phyloP scores from a whole-genome alignment of 2,329 filamentous ascomycete species.

The Colletotrichum tofieldiae region DNA sequence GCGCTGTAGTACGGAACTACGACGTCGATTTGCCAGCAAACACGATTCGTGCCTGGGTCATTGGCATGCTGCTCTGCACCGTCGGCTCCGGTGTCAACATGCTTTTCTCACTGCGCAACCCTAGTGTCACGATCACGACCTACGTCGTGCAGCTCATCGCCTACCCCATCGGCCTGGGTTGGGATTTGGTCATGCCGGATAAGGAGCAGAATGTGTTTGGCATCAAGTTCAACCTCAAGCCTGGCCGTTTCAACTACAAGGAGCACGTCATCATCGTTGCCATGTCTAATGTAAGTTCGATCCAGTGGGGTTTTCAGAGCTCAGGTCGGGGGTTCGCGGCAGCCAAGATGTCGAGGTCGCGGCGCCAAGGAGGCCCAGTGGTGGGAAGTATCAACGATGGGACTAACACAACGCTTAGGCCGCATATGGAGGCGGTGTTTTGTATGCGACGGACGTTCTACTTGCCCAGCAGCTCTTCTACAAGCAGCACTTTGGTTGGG shows the following conservation, averaged over 20 bases:
- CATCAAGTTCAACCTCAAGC: slow-evolving; percentile 69
- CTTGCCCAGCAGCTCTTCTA: slow-evolving; percentile 64
- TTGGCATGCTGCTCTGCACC: slow-evolving; percentile 74
- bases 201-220: slow-evolving; percentile 67
- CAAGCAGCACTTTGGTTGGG: slow-evolving; percentile 68
- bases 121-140: slow-evolving; percentile 72
- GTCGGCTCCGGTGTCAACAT: slow-evolving; percentile 75
- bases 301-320: not conserved
- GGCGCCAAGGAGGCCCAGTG: not conserved
- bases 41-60: slow-evolving; percentile 75
- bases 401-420: slow-evolving; percentile 56
- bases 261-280: slow-evolving; percentile 75
- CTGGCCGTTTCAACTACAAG: slow-evolving; percentile 74
- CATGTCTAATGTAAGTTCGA: slow-evolving; percentile 73
- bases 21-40: slow-evolving; percentile 77
- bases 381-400: slow-evolving; percentile 6
- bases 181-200: slow-evolving; percentile 70
- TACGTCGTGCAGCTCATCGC: slow-evolving; percentile 75
- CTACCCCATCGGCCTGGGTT: slow-evolving; percentile 70
- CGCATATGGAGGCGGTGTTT: slow-evolving; percentile 70
- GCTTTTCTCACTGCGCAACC: slow-evolving; percentile 73
- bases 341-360: slow-evolving; percentile 15
- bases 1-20: slow-evolving; percentile 75
- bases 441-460: slow-evolving; percentile 62
- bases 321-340: slow-evolving; percentile 5